Conservation (phyloP, 495 filamentous ascomycete genomes). For the Talaromyces nanjingensis region DNA sequence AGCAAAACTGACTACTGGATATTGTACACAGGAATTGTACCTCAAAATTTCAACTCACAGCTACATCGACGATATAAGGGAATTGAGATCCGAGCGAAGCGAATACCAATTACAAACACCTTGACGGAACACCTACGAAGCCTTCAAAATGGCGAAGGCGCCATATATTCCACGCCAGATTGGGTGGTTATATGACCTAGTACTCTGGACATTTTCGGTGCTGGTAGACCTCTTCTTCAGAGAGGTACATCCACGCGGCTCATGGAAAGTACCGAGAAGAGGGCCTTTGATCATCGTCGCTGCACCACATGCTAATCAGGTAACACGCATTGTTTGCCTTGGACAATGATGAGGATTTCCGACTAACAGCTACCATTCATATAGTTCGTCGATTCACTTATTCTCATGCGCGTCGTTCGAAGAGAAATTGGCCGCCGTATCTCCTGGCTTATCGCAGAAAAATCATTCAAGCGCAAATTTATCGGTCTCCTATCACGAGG, state of each 20-base stretch:
- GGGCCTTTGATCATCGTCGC: constrained; percentile 94
- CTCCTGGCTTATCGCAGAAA: constrained; percentile 87
- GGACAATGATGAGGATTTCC: background rate
- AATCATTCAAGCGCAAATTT: constrained; percentile 81
- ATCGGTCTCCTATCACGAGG: constrained; percentile 74
- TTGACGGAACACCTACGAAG: background rate
- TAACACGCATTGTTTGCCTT: constrained; percentile 19
- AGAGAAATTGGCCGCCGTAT: constrained; percentile 82
- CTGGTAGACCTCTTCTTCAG: constrained; percentile 94
- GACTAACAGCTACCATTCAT: background rate
- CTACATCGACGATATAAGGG: background rate
- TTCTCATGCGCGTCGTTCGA: constrained; percentile 83
- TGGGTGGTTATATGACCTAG: constrained; percentile 71
- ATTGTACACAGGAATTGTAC: background rate
- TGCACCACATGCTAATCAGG: constrained; percentile 98
- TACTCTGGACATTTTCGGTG: constrained; percentile 77
- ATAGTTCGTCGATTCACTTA: constrained; percentile 90
- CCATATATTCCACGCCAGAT: constrained; percentile 63
- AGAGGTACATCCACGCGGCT: constrained; percentile 88
- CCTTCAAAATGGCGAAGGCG: constrained; percentile 21
- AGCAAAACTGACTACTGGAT: background rate
- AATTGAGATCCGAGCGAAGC: background rate
- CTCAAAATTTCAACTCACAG: background rate
- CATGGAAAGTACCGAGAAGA: constrained; percentile 82
- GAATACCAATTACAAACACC: background rate